phyloP scores from a whole-genome alignment of 371 early-diverging fungal genomes.

The Actinomucor elegans region DNA sequence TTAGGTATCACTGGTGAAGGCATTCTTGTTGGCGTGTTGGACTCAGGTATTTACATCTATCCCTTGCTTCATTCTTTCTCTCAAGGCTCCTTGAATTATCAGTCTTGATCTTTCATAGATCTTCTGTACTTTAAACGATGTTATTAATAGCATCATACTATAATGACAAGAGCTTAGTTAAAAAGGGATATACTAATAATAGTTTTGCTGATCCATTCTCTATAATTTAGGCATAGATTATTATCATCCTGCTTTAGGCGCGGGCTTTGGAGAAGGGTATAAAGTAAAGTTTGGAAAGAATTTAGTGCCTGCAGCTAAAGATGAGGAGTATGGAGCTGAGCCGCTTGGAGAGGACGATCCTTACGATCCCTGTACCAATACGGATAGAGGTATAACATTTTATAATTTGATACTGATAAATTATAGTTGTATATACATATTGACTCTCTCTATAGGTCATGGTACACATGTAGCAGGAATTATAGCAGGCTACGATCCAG shows the following conservation, averaged over 20 bases:
- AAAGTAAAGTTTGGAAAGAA: slow-evolving; percentile 50
- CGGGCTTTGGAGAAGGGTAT: slow-evolving; percentile 60
- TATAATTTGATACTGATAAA: background rate
- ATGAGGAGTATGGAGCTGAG: slow-evolving; percentile 19
- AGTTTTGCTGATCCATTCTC: background rate
- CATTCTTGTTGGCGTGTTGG: slow-evolving; percentile 70
- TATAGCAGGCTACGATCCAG: slow-evolving; percentile 56
- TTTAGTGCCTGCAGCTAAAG: slow-evolving; percentile 21
- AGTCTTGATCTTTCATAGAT: too few relatives aligned
- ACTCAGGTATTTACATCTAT: slow-evolving; percentile 48
- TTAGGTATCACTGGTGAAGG: slow-evolving; percentile 54
- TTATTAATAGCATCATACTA: too few relatives aligned
- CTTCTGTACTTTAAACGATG: too few relatives aligned
- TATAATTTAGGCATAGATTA: slow-evolving; percentile 53
- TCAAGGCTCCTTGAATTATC: too few relatives aligned
- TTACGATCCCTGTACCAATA: slow-evolving; percentile 24
- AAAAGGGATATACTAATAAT: too few relatives aligned
- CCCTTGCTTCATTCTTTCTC: too few relatives aligned
- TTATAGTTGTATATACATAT: too few relatives aligned
- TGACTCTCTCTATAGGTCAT: slow-evolving; percentile 38
- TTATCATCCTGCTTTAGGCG: slow-evolving; percentile 70
- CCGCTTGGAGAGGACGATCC: slow-evolving; percentile 39
- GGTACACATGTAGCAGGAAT: slow-evolving; percentile 73
- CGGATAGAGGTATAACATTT: slow-evolving; percentile 17
- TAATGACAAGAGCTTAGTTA: too few relatives aligned